These are phyloP conservation scores for Metschnikowia cerradonensis DNA, from an alignment of 805 yeast genomes.

Conservation along the genomic window DNA sequence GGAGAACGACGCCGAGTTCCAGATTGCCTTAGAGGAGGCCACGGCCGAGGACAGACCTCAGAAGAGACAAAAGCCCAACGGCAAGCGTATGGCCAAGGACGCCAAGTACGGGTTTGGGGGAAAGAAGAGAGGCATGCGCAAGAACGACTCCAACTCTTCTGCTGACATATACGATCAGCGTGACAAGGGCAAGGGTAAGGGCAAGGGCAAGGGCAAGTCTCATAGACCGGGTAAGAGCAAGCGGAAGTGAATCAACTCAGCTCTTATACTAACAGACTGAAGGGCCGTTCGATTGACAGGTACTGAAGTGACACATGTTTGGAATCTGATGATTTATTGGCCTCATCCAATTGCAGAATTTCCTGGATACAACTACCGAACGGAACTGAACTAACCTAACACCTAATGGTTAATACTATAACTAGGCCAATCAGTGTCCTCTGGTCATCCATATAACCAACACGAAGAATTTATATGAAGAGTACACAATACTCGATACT, in stretches of 20 bases:
- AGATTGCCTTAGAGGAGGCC: slow-evolving; percentile 89
- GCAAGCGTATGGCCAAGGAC: slow-evolving; percentile 67
- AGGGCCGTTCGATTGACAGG: too few relatives aligned
- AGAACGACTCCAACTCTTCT: slow-evolving; percentile 69
- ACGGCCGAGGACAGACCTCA: slow-evolving; percentile 51
- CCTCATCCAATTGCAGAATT: too few relatives aligned
- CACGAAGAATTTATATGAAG: too few relatives aligned
- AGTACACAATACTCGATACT: too few relatives aligned
- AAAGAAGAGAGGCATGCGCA: slow-evolving; percentile 65
- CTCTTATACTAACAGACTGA: too few relatives aligned
- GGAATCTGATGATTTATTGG: too few relatives aligned
- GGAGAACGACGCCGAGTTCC: slow-evolving; percentile 66
- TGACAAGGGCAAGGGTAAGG: slow-evolving; percentile 13
- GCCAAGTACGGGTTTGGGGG: slow-evolving; percentile 77
- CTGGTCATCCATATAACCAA: too few relatives aligned
- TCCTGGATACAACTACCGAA: too few relatives aligned
- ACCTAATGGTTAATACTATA: too few relatives aligned
- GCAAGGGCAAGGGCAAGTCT: slow-evolving; percentile 15
- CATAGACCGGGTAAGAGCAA: slow-evolving; percentile 43
- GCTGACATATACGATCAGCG: slow-evolving; percentile 46
- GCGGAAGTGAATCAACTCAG: slow-evolving; percentile 15
- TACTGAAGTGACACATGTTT: too few relatives aligned
- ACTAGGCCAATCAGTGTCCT: too few relatives aligned
- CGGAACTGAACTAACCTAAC: too few relatives aligned
- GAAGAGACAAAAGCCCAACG: slow-evolving; percentile 55